Conservation (phyloP, 2,329 filamentous ascomycete species). For the Pseudopyricularia javanii region DNA sequence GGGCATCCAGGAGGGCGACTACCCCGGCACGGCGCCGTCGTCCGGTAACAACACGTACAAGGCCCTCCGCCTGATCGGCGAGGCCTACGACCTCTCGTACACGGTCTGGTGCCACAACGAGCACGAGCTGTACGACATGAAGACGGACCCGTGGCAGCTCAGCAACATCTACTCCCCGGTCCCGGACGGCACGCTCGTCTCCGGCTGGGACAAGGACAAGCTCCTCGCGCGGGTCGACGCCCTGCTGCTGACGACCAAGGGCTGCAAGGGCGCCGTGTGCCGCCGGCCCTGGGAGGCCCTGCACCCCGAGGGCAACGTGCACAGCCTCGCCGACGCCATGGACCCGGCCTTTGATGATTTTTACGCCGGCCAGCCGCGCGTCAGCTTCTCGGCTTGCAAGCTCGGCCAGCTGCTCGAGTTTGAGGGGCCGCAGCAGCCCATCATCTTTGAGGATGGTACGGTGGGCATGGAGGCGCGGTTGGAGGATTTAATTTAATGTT, state of each 20-base stretch:
- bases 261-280: conserved; percentile 41
- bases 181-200: conserved; percentile 7
- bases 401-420: conserved; percentile 40
- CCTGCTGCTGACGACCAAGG: conserved; percentile 47
- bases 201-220: conserved; percentile 21
- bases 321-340: conserved; percentile 21
- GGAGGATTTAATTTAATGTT: too few relatives aligned
- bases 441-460: too few relatives aligned
- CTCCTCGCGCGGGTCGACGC: conserved; percentile 41
- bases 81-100: conserved; percentile 50
- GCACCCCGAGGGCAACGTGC: conserved; percentile 39
- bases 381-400: conserved; percentile 1
- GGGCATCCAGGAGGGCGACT: conserved; percentile 23
- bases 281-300: conserved; percentile 42
- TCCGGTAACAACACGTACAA: conserved; percentile 46
- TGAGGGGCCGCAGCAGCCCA: conserved; percentile 34
- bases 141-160: conserved; percentile 41
- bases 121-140: conserved; percentile 51
- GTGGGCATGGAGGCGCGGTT: too few relatives aligned
- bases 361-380: background rate
- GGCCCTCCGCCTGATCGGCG: conserved; percentile 37
- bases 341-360: background rate
- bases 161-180: conserved; percentile 25
- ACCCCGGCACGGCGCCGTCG: background rate
- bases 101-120: conserved; percentile 59